phyloP scores from a whole-genome alignment of 2,329 filamentous ascomycete genomes.

The Fusarium kyushuense region DNA sequence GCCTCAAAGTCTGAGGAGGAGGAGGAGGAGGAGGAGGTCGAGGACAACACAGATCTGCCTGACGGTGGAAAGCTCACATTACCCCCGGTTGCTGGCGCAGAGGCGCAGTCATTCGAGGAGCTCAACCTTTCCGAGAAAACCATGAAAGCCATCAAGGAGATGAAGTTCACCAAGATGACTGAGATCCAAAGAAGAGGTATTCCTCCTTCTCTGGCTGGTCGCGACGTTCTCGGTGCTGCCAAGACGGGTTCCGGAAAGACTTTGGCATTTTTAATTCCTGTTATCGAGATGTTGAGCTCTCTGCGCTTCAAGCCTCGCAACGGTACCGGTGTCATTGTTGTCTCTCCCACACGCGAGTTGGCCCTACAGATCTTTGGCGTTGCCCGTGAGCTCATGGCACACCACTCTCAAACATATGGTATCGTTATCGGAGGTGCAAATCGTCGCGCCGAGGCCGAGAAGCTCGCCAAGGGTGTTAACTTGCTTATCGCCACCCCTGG shows the following conservation, averaged over 20 bases:
- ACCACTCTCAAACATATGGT: conserved; percentile 94
- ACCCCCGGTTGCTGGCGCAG: conserved; percentile 64
- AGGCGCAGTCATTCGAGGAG: conserved; percentile 80
- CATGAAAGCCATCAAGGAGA: conserved; percentile 85
- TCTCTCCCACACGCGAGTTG: conserved; percentile 92
- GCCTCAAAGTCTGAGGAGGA: conserved; percentile 49
- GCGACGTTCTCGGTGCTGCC: conserved; percentile 92
- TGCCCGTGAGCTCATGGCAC: conserved; percentile 89
- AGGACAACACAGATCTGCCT: conserved; percentile 53
- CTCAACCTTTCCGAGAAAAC: conserved; percentile 90
- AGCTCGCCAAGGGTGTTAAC: conserved; percentile 94
- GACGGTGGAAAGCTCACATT: conserved; percentile 60
- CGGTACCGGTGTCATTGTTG: conserved; percentile 90
- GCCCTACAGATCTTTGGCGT: conserved; percentile 97
- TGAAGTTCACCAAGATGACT: conserved; percentile 96
- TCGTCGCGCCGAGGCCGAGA: conserved; percentile 88
- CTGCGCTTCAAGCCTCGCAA: conserved; percentile 95
- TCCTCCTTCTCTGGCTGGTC: conserved; percentile 86
- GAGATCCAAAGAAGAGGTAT: conserved; percentile 91
- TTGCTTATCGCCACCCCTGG: conserved; percentile 94
- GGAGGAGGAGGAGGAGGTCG: conserved; percentile 44
- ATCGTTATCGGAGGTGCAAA: conserved; percentile 98
- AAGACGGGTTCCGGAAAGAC: conserved; percentile 98
- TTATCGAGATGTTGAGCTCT: conserved; percentile 90
- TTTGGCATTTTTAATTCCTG: conserved; percentile 91